Percentiles rank a stretch among this genome's conserved stretches.
Evolutionary conservation across 441 rosid genomes (phyloP).

Genomic region (Rhodomyrtus psidioides): DNA sequence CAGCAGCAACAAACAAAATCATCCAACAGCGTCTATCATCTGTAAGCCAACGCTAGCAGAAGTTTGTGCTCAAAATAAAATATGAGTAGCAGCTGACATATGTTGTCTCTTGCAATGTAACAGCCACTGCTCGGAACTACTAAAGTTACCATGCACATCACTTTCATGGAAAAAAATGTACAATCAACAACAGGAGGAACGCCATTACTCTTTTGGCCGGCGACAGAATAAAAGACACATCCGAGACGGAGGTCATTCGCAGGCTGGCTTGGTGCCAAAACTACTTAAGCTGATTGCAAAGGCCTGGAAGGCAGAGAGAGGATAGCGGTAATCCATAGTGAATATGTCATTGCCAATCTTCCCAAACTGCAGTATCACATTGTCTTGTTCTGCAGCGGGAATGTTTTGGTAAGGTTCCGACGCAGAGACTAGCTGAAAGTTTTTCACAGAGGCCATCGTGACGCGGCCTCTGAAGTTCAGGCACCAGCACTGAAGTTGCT

Average conservation of each 20-base stretch:
- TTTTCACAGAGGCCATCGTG: constrained; percentile 90
- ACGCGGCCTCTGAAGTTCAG: constrained; percentile 88
- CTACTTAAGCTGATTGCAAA: constrained; percentile 93
- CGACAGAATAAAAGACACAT: background rate
- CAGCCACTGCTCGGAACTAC: background rate
- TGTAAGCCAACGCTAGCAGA: background rate
- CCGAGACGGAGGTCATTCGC: constrained; percentile 41
- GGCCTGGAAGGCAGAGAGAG: constrained; percentile 93
- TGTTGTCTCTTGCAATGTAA: background rate
- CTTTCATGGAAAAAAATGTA: background rate
- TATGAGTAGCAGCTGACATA: background rate
- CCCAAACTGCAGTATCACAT: constrained; percentile 84
- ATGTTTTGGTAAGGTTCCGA: constrained; percentile 48
- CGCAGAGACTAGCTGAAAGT: constrained; percentile 82
- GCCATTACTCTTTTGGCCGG: background rate
- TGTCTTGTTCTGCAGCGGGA: constrained; percentile 61
- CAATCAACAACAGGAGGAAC: background rate
- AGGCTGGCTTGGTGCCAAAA: constrained; percentile 91
- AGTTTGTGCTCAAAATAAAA: background rate
- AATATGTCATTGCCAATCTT: constrained; percentile 94
- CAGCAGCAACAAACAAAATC: background rate
- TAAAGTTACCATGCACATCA: background rate
- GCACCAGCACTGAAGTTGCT: constrained; percentile 96
- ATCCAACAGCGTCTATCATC: background rate
- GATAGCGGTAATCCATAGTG: constrained; percentile 92